phyloP scores from a whole-genome alignment of 1,284 basidiomycete species.

The Microbotryum saponariae region DNA sequence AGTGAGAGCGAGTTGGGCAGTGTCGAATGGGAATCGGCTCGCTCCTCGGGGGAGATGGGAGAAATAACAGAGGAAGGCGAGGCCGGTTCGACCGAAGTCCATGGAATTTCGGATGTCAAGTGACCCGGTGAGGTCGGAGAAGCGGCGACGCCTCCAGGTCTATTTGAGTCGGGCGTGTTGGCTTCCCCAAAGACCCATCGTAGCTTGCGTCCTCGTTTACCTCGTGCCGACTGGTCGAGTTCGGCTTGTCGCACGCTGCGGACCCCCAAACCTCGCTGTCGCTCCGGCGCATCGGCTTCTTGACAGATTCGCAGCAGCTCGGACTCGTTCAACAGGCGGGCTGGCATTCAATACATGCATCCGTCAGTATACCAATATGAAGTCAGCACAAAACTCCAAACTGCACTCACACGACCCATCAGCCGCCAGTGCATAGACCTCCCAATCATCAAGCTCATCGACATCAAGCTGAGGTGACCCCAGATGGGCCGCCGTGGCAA shows the following conservation, averaged over 20 bases:
- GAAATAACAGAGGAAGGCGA: slow-evolving; percentile 21
- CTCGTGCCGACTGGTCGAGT: slow-evolving; percentile 29
- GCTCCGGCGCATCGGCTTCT: slow-evolving; percentile 63
- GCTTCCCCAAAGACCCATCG: slow-evolving; percentile 54
- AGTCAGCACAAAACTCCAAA: no score
- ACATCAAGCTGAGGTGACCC: slow-evolving; percentile 39
- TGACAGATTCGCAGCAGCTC: slow-evolving; percentile 81
- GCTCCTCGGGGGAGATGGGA: slow-evolving; percentile 16
- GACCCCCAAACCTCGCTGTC: slow-evolving; percentile 74
- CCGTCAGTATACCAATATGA: no score
- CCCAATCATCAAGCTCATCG: slow-evolving; percentile 65
- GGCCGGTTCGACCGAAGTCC: slow-evolving; percentile 32
- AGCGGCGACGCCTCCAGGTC: slow-evolving; percentile 6
- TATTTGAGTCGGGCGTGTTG: slow-evolving; percentile 10
- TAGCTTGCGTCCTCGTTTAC: slow-evolving; percentile 42
- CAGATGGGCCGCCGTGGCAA: slow-evolving; percentile 16
- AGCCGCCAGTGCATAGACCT: slow-evolving; percentile 58
- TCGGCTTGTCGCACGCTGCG: slow-evolving; percentile 45
- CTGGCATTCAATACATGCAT: neutral
- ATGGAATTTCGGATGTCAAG: slow-evolving; percentile 32
- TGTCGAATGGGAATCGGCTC: neutral
- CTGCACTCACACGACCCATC: slow-evolving; percentile 51
- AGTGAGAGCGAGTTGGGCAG: no score
- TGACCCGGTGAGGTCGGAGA: slow-evolving; percentile 31
- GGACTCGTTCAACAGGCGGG: slow-evolving; percentile 65